A percentile compares a stretch with the other conserved stretches of the same genome.
Evolutionary conservation across 495 filamentous ascomycete species (phyloP).

Genomic region (Penicillium pancosmium): DNA sequence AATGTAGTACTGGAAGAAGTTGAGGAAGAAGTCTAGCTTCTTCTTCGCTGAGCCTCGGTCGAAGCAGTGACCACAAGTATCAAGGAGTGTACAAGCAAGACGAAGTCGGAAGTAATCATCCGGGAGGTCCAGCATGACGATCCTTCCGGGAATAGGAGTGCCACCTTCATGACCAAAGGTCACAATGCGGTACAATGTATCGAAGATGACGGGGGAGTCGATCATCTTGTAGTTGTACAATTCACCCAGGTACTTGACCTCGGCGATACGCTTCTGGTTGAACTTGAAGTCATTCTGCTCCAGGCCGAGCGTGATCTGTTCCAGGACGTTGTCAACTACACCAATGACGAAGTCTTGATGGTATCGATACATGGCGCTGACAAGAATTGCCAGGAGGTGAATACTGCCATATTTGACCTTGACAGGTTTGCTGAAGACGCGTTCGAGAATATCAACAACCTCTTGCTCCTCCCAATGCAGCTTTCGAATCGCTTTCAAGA

Average conservation of each 20-base stretch:
- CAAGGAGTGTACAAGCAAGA: slow-evolving; percentile 83
- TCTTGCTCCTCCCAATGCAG: slow-evolving; percentile 96
- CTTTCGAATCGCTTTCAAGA: slow-evolving; percentile 89
- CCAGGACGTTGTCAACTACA: slow-evolving; percentile 87
- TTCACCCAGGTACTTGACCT: slow-evolving; percentile 96
- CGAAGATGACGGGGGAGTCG: slow-evolving; percentile 93
- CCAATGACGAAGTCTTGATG: slow-evolving; percentile 87
- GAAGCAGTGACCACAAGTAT: slow-evolving; percentile 96
- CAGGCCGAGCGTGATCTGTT: slow-evolving; percentile 84
- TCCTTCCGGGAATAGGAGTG: slow-evolving; percentile 73
- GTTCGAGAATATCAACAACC: slow-evolving; percentile 81
- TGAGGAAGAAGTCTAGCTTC: slow-evolving; percentile 97
- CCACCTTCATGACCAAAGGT: slow-evolving; percentile 88
- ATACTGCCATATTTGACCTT: slow-evolving; percentile 98
- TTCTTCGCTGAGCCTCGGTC: slow-evolving; percentile 91
- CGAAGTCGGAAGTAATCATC: slow-evolving; percentile 97
- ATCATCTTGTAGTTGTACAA: slow-evolving; percentile 98
- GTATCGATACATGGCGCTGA: slow-evolving; percentile 84
- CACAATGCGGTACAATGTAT: slow-evolving; percentile 90
- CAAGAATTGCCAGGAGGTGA: slow-evolving; percentile 89
- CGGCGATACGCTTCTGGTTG: slow-evolving; percentile 92
- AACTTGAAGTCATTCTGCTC: slow-evolving; percentile 98
- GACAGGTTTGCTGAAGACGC: slow-evolving; percentile 91
- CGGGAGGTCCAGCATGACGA: slow-evolving; percentile 77
- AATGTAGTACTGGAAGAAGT: slow-evolving; percentile 97